Conservation (phyloP, 176 grass and related monocot genomes). For the Eragrostis nindensis region DNA sequence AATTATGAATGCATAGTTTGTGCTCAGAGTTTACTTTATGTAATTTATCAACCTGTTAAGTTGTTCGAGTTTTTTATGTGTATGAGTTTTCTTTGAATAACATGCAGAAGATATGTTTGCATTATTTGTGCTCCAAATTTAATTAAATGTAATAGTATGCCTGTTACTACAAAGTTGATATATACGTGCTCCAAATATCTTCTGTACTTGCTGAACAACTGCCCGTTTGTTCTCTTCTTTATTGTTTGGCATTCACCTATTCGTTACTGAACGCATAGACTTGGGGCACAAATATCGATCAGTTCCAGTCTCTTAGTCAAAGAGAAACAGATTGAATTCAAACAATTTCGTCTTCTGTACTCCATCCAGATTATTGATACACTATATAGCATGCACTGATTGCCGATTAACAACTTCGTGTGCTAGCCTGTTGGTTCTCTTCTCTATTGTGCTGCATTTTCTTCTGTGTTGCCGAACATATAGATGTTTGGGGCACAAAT, state of each 20-base stretch:
- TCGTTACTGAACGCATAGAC: too few species aligned
- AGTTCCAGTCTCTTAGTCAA: too few species aligned
- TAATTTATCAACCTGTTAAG: conserved; percentile 1
- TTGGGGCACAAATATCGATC: too few species aligned
- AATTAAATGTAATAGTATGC: background rate
- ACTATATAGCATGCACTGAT: background rate
- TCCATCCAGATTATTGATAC: background rate
- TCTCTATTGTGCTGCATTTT: background rate
- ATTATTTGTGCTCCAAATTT: background rate
- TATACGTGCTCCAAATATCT: too few species aligned
- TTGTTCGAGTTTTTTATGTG: background rate
- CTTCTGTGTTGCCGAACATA: too few species aligned
- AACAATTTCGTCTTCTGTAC: too few species aligned
- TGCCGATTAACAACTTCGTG: background rate
- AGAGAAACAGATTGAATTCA: too few species aligned
- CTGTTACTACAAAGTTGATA: too few species aligned
- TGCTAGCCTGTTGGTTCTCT: conserved; percentile 5
- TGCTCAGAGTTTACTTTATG: background rate
- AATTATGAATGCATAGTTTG: background rate
- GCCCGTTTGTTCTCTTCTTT: too few species aligned
- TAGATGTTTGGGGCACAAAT: background rate
- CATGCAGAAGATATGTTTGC: background rate
- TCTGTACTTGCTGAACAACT: too few species aligned
- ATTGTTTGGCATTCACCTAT: too few species aligned
- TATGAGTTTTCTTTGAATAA: background rate